Evolutionary conservation across 352 stramenopile genomes (phyloP).

Genomic region (Thraustochytrium sp.): DNA sequence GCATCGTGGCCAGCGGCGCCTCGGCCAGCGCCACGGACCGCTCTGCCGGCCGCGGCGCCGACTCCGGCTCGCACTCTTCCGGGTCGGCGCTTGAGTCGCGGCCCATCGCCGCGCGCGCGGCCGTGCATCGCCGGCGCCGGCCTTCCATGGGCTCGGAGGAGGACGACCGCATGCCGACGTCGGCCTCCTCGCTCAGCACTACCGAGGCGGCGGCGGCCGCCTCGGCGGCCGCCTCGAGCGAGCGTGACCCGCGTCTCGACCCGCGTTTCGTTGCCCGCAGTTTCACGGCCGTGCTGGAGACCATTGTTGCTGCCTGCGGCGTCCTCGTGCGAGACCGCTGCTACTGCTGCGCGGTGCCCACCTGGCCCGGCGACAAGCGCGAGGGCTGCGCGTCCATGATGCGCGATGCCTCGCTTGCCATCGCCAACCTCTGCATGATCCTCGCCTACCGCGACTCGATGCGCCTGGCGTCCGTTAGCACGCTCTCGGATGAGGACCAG

Average conservation of each 20-base stretch:
- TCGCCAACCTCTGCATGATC: conserved; percentile 30
- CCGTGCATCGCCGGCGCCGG: not conserved
- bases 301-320: not conserved
- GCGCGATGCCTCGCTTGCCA: not conserved
- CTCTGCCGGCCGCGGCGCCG: not conserved
- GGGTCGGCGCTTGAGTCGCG: not conserved
- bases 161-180: too few species aligned
- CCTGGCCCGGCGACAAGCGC: not conserved
- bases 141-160: not conserved
- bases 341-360: not conserved
- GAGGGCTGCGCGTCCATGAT: not conserved
- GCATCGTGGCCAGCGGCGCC: not conserved
- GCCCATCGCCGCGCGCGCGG: not conserved
- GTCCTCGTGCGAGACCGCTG: not conserved
- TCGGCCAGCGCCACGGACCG: not conserved
- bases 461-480: not conserved
- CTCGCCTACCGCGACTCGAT: not conserved
- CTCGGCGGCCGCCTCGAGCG: not conserved
- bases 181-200: too few species aligned
- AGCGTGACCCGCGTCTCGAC: conserved; percentile 1
- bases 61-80: not conserved
- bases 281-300: not conserved
- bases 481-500: not conserved
- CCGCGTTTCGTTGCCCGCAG: not conserved
- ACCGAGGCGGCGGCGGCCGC: not conserved